Evolutionary conservation across 345 rosid species (phyloP), one percentile per base, ranked within the genome.

Genomic region (Lumnitzera racemosa): DNA sequence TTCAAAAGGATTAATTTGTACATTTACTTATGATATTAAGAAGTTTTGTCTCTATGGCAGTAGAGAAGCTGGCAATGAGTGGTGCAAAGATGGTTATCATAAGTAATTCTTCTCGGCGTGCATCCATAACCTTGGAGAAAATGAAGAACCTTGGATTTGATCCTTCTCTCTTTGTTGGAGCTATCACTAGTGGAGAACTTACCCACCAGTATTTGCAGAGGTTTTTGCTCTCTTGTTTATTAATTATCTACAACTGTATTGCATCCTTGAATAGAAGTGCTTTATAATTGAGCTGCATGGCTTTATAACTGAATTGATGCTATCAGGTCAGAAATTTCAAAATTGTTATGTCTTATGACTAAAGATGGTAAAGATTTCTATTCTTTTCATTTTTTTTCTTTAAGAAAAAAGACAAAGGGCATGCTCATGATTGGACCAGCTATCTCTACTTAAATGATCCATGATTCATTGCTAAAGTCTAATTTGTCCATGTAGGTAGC

Each of bases 51-150:
- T 79, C 67, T 55, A 8, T 70, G 74, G 20, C 86, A 89, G 98
- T 89, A 57, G 76, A 82, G 73, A 87, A 81, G 72, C 78, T 92
- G 46, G 90, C 94, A 24, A 75, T 61, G 2, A 73, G 59, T 16
- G 97, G 96, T 70, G 94, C 91, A 52, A 87, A 76, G 71, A 89
- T 89, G 77, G 96, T 92, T 61, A 64, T 92, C 31, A 82, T 89
- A 53, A 92, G 96, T 71, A 92, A 89, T 70, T 92, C 98, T 15
- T 92, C 98, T 16, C 80, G 98, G 50, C 91, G 97, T 57, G 94
- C 97, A 55, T 85, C 90, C 13, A 75, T 78, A 2, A 92, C 98
- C 15, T 73, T 89, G 59, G 82, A 85, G 20, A 92, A 83, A 66
- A 62, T 92, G 79, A 76, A 82, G 87, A 74, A 64, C 64, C 88